Conservation (phyloP, 2,329 filamentous ascomycete species). For the Curvularia sp. region DNA sequence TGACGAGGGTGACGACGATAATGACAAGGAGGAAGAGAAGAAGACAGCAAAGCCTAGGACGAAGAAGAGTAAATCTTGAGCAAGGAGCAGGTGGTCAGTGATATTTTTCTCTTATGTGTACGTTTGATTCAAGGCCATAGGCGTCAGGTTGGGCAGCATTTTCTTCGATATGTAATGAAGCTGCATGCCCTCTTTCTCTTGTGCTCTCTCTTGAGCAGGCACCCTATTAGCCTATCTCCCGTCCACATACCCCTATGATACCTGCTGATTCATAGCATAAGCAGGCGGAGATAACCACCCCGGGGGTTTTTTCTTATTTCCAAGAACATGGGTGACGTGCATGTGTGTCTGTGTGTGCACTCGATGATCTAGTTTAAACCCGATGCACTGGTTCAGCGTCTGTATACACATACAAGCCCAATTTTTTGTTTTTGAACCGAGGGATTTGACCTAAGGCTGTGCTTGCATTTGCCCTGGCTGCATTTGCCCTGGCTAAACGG, state of each 20-base stretch:
- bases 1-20: conserved; percentile 25
- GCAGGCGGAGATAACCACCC: neutral
- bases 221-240: neutral
- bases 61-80: conserved; percentile 29
- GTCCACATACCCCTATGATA: neutral
- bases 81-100: neutral
- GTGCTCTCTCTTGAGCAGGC: neutral
- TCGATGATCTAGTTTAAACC: neutral
- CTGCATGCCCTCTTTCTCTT: neutral
- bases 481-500: neutral
- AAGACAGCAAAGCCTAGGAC: conserved; percentile 14
- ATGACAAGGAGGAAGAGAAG: conserved; percentile 18
- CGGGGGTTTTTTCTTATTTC: neutral
- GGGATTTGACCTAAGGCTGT: neutral
- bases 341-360: neutral
- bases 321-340: neutral
- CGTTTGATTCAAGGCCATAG: neutral
- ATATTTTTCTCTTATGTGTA: neutral
- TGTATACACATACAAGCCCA: neutral
- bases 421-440: neutral
- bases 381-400: neutral
- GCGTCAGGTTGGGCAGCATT: neutral
- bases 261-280: neutral
- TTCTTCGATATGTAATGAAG: too few relatives aligned
- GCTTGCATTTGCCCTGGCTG: neutral